Percentiles rank a stretch among this genome's conserved stretches.
These are phyloP conservation scores for Phanerochaete sordida DNA, from an alignment of 768 basidiomycete genomes.

Conservation along the genomic window DNA sequence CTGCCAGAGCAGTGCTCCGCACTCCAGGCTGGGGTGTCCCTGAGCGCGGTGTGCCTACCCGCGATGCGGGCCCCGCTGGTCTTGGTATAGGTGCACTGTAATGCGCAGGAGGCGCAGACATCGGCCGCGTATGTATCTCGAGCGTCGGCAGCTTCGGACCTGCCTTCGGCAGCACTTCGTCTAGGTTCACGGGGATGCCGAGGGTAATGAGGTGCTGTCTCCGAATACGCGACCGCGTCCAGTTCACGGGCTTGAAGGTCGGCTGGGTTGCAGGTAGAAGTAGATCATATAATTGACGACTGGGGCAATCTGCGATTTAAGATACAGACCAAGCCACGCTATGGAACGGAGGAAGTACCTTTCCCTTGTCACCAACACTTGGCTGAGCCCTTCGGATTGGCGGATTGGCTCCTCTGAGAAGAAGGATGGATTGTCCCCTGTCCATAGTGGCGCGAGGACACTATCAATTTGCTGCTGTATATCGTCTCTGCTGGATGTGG, in stretches of 20 bases:
- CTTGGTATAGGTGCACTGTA: slow-evolving; percentile 36
- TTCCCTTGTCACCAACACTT: slow-evolving; percentile 71
- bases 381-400: slow-evolving; percentile 75
- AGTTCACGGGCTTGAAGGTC: slow-evolving; percentile 82
- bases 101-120: slow-evolving; percentile 73
- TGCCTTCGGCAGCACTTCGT: slow-evolving; percentile 78
- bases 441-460: slow-evolving; percentile 67
- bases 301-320: slow-evolving; percentile 32
- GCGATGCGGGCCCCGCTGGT: slow-evolving; percentile 41
- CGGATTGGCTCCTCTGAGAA: slow-evolving; percentile 72
- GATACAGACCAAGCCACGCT: slow-evolving; percentile 12
- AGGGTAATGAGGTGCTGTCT: slow-evolving; percentile 88
- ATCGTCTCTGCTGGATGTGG: slow-evolving; percentile 54
- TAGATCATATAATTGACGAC: slow-evolving; percentile 75
- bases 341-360: slow-evolving; percentile 45
- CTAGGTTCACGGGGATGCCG: slow-evolving; percentile 92
- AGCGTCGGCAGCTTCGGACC: slow-evolving; percentile 72
- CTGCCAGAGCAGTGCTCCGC: slow-evolving; percentile 26
- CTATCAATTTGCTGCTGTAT: slow-evolving; percentile 61
- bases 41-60: slow-evolving; percentile 46
- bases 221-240: slow-evolving; percentile 90
- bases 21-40: slow-evolving; percentile 42
- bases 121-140: slow-evolving; percentile 78
- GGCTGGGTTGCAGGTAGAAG: slow-evolving; percentile 68
- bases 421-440: slow-evolving; percentile 42